Conservation (phyloP, 768 basidiomycete genomes). For the Sporobolomyces roseus region DNA sequence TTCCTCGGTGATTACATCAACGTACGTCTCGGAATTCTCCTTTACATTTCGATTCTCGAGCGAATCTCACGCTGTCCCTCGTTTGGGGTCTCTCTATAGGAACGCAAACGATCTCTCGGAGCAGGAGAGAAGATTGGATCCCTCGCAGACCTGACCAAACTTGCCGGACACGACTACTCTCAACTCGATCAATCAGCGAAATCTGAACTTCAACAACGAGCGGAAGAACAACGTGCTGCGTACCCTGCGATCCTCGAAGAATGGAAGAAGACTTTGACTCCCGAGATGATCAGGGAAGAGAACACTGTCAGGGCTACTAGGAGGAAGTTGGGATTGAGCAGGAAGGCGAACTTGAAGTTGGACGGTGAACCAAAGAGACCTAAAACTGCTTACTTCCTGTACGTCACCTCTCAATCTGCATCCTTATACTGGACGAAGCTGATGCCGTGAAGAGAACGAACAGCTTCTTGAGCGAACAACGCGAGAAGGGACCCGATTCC, state of each 20-base stretch:
- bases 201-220: constrained; percentile 11
- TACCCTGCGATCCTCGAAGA: constrained; percentile 37
- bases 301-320: constrained; percentile 24
- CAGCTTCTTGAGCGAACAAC: constrained; percentile 21
- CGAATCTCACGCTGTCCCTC: neutral
- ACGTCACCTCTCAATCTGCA: constrained; percentile 1
- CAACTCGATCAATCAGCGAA: neutral
- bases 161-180: constrained; percentile 22
- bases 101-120: neutral
- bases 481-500: constrained; percentile 1
- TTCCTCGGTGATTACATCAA: constrained; percentile 28
- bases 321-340: constrained; percentile 21
- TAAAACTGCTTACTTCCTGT: constrained; percentile 25
- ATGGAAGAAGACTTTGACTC: constrained; percentile 33
- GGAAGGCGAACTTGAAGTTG: constrained; percentile 4
- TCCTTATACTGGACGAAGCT: neutral
- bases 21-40: constrained; percentile 7
- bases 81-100: constrained; percentile 7
- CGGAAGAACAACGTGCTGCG: constrained; percentile 11
- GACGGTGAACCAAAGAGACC: constrained; percentile 35
- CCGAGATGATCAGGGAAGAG: constrained; percentile 40
- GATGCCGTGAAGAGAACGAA: too few species aligned
- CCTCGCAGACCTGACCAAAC: neutral
- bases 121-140: constrained; percentile 12
- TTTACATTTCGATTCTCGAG: neutral